These are phyloP conservation scores for Blastobotrys niveus DNA, from an alignment of 1,139 yeast genomes.

Conservation along the genomic window DNA sequence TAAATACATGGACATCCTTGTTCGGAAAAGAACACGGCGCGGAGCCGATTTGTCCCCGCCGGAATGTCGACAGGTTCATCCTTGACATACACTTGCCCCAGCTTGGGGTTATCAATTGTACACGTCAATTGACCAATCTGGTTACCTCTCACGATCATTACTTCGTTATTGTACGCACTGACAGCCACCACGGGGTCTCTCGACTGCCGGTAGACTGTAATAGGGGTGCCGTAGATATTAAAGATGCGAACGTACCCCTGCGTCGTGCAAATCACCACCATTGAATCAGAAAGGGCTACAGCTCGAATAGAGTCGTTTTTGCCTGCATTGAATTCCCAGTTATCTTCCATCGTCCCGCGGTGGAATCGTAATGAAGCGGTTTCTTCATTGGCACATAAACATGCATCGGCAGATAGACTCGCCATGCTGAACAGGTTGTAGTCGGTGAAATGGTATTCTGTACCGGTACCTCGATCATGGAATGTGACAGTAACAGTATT, in stretches of 20 bases:
- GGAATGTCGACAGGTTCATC: slow-evolving; percentile 36
- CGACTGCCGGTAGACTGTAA: slow-evolving; percentile 44
- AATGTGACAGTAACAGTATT: slow-evolving; percentile 79
- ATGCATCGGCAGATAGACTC: slow-evolving; percentile 60
- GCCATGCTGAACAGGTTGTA: slow-evolving; percentile 66
- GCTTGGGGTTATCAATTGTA: slow-evolving; percentile 36
- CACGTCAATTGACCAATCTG: slow-evolving; percentile 15
- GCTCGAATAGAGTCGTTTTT: slow-evolving; percentile 45
- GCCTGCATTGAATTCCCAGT: slow-evolving; percentile 40
- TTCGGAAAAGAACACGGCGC: slow-evolving; percentile 74
- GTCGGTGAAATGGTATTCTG: slow-evolving; percentile 85
- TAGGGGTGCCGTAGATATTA: slow-evolving; percentile 52
- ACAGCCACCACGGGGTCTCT: slow-evolving; percentile 50
- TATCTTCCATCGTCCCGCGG: slow-evolving; percentile 28
- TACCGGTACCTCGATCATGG: slow-evolving; percentile 71
- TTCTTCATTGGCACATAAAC: slow-evolving; percentile 48
- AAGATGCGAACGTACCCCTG: slow-evolving; percentile 52
- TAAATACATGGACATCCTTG: slow-evolving; percentile 84
- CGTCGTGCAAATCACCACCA: slow-evolving; percentile 50
- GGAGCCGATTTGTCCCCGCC: slow-evolving; percentile 24
- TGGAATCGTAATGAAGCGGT: slow-evolving; percentile 32
- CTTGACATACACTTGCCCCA: slow-evolving; percentile 37
- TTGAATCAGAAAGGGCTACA: slow-evolving; percentile 46
- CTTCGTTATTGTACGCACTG: slow-evolving; percentile 44
- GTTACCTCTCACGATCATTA: slow-evolving; percentile 39